These are phyloP conservation scores for Mallotus nudiflorus DNA, from an alignment of 345 rosid species.

Conservation along the genomic window DNA sequence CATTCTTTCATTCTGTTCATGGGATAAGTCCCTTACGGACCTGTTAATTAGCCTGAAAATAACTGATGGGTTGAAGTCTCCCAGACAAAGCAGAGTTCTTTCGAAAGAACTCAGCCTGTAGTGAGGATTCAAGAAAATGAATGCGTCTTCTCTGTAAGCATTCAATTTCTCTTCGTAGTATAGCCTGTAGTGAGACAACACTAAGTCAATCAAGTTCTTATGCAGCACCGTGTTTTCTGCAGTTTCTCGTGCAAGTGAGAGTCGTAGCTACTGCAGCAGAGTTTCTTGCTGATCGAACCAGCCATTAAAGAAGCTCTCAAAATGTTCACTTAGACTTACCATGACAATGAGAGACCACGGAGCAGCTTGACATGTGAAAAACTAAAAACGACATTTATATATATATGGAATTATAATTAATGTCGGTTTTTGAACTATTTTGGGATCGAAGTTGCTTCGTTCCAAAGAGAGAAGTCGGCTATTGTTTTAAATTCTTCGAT, in stretches of 20 bases:
- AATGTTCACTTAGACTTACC: conserved; percentile 7
- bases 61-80: conserved; percentile 40
- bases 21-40: conserved; percentile 21
- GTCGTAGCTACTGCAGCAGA: conserved; percentile 26
- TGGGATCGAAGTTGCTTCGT: too few relatives aligned
- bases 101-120: conserved; percentile 46
- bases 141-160: conserved; percentile 21
- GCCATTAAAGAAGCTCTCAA: conserved; percentile 29
- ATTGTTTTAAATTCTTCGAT: not conserved
- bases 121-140: conserved; percentile 40
- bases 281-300: conserved; percentile 32
- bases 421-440: too few relatives aligned
- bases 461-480: too few relatives aligned
- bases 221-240: not conserved
- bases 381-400: too few relatives aligned
- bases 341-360: not conserved
- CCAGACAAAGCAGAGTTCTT: conserved; percentile 37
- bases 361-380: too few relatives aligned
- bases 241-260: not conserved
- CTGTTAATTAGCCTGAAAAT: conserved; percentile 28
- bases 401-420: too few relatives aligned
- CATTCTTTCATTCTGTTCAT: conserved; percentile 26
- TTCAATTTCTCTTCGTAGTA: conserved; percentile 32
- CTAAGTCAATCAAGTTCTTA: conserved; percentile 22
- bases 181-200: conserved; percentile 29